Conservation (phyloP, 805 yeast species). For the Pichia ethanolica region DNA sequence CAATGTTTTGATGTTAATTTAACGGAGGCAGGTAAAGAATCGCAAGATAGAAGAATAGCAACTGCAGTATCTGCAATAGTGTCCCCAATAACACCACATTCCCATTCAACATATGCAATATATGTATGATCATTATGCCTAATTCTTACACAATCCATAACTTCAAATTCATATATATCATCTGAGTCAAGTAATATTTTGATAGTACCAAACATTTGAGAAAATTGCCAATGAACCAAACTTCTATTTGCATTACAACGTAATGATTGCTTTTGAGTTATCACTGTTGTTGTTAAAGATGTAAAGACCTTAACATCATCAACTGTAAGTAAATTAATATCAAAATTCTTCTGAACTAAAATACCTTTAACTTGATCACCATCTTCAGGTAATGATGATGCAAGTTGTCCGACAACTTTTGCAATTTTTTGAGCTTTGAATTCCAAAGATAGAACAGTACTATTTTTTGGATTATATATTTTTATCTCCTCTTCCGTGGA, state of each 20-base stretch:
- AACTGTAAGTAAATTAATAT: slow-evolving; percentile 71
- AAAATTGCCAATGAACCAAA: slow-evolving; percentile 79
- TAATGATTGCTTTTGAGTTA: slow-evolving; percentile 74
- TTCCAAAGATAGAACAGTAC: slow-evolving; percentile 67
- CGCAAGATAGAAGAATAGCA: slow-evolving; percentile 86
- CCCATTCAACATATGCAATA: slow-evolving; percentile 76
- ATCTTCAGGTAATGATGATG: slow-evolving; percentile 36
- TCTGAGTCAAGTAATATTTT: slow-evolving; percentile 51
- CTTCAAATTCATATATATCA: slow-evolving; percentile 41
- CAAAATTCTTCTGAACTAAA: slow-evolving; percentile 85
- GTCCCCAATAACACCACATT: slow-evolving; percentile 81
- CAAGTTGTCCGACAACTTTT: slow-evolving; percentile 52
- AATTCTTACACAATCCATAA: slow-evolving; percentile 59
- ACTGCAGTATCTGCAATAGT: slow-evolving; percentile 91
- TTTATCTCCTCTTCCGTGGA: slow-evolving; percentile 86
- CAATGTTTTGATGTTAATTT: slow-evolving; percentile 67
- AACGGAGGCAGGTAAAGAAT: slow-evolving; percentile 91
- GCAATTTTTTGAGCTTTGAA: slow-evolving; percentile 84
- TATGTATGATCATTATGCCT: slow-evolving; percentile 37
- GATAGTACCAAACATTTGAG: slow-evolving; percentile 90
- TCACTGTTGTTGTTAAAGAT: slow-evolving; percentile 75
- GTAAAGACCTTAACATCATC: slow-evolving; percentile 87
- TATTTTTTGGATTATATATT: slow-evolving; percentile 87
- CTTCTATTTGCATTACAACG: slow-evolving; percentile 75
- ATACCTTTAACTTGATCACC: slow-evolving; percentile 63